A percentile compares a stretch with the other conserved stretches of the same genome.
phyloP scores from a whole-genome alignment of 495 filamentous ascomycete genomes.

The Sporormia fimetaria region DNA sequence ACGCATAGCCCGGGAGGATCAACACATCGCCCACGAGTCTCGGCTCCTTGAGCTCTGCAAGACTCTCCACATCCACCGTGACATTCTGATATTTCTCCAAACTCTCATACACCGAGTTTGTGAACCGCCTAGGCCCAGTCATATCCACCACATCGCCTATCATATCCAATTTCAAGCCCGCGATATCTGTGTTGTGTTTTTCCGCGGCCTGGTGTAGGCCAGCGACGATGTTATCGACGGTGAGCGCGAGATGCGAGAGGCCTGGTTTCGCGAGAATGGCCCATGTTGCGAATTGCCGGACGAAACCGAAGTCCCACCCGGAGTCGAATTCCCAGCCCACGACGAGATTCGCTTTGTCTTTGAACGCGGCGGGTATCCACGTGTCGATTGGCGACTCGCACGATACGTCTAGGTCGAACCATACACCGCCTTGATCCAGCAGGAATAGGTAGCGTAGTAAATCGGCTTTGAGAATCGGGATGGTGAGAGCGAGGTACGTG shows the following conservation, averaged over 20 bases:
- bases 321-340: conserved; percentile 35
- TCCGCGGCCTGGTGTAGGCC: neutral
- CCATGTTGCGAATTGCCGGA: conserved; percentile 36
- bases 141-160: conserved; percentile 34
- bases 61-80: conserved; percentile 25
- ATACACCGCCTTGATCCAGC: conserved; percentile 46
- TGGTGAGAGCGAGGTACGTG: conserved; percentile 34
- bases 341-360: conserved; percentile 28
- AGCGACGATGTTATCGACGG: conserved; percentile 9
- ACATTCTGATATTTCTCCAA: conserved; percentile 21
- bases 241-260: neutral
- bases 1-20: conserved; percentile 35
- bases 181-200: conserved; percentile 1
- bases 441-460: conserved; percentile 49
- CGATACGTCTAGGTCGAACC: conserved; percentile 48
- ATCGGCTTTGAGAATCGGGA: conserved; percentile 44
- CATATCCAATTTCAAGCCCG: conserved; percentile 1
- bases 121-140: conserved; percentile 36
- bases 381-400: conserved; percentile 38
- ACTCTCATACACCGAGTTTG: conserved; percentile 31
- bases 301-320: conserved; percentile 27
- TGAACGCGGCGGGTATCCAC: conserved; percentile 44
- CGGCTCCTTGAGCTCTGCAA: conserved; percentile 29
- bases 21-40: conserved; percentile 35
- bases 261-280: conserved; percentile 36